Evolutionary conservation across 495 filamentous ascomycete genomes (phyloP).

Genomic region (Parathielavia appendiculata): DNA sequence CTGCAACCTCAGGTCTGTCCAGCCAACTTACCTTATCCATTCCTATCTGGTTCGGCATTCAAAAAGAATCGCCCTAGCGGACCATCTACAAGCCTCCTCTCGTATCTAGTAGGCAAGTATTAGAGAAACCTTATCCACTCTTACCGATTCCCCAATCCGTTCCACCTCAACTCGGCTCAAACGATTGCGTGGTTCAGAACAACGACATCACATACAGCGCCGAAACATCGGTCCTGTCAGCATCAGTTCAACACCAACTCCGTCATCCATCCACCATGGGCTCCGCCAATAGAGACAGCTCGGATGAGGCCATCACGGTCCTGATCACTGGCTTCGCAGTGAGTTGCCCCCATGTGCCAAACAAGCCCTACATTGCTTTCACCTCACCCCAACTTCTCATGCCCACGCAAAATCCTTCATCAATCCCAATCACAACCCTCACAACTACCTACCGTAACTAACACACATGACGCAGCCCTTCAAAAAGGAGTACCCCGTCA

Average conservation of each 20-base stretch:
- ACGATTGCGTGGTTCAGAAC: neutral
- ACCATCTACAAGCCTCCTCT: no score
- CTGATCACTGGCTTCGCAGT: slow-evolving; percentile 71
- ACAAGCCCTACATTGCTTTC: neutral
- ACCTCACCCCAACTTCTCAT: neutral
- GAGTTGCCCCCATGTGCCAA: slow-evolving; percentile 30
- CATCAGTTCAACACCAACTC: slow-evolving; percentile 1
- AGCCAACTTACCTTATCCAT: no score
- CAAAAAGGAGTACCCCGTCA: slow-evolving; percentile 55
- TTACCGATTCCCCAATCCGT: neutral
- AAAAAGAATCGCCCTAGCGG: no score
- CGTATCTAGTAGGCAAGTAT: no score
- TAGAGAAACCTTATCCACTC: no score
- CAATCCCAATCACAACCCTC: neutral
- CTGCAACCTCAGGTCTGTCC: no score
- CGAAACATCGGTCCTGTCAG: neutral
- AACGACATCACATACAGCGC: neutral
- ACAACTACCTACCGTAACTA: neutral
- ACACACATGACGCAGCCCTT: slow-evolving; percentile 51
- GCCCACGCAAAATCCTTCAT: neutral
- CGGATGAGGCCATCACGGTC: slow-evolving; percentile 53
- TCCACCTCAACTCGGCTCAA: neutral
- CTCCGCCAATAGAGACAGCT: slow-evolving; percentile 27
- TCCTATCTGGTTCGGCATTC: no score
- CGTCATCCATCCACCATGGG: slow-evolving; percentile 30